phyloP scores from a whole-genome alignment of 495 filamentous ascomycete species.

The Aspergillus funiculosus region DNA sequence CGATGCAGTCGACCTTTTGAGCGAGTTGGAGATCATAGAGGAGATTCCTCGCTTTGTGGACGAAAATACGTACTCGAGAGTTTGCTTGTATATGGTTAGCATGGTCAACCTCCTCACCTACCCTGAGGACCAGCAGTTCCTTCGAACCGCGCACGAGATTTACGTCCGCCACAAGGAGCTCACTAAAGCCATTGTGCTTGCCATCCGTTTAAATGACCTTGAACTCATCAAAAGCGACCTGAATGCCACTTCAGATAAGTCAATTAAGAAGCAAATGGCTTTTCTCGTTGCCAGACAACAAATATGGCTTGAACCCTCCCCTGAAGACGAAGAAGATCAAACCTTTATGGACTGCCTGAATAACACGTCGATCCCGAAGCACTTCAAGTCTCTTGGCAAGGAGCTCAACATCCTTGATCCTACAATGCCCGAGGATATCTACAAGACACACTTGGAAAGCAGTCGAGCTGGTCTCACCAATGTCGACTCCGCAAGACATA shows the following conservation, averaged over 20 bases:
- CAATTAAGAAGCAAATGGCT: conserved; percentile 88
- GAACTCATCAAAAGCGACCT: conserved; percentile 76
- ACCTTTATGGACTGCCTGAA: conserved; percentile 75
- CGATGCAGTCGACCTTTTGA: conserved; percentile 94
- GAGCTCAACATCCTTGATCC: conserved; percentile 96
- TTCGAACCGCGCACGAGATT: conserved; percentile 82
- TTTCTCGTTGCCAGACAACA: conserved; percentile 89
- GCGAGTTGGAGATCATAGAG: conserved; percentile 94
- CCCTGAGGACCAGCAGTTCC: conserved; percentile 92
- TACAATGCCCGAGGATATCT: conserved; percentile 97
- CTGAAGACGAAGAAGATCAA: conserved; percentile 59
- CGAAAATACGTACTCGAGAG: conserved; percentile 85
- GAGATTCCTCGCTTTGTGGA: conserved; percentile 85
- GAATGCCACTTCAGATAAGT: conserved; percentile 67
- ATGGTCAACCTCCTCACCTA: conserved; percentile 98
- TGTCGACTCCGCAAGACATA: conserved; percentile 90
- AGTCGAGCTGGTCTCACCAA: conserved; percentile 87
- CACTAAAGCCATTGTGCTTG: conserved; percentile 86
- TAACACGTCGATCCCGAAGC: conserved; percentile 79
- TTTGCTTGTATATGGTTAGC: conserved; percentile 97
- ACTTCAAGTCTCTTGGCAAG: conserved; percentile 91
- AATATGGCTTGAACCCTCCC: conserved; percentile 64
- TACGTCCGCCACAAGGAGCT: conserved; percentile 89
- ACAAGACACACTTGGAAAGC: conserved; percentile 97
- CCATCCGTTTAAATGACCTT: conserved; percentile 84